phyloP scores from a whole-genome alignment of 192 early-diverging fungal genomes.

The Chytriomyces sp. region DNA sequence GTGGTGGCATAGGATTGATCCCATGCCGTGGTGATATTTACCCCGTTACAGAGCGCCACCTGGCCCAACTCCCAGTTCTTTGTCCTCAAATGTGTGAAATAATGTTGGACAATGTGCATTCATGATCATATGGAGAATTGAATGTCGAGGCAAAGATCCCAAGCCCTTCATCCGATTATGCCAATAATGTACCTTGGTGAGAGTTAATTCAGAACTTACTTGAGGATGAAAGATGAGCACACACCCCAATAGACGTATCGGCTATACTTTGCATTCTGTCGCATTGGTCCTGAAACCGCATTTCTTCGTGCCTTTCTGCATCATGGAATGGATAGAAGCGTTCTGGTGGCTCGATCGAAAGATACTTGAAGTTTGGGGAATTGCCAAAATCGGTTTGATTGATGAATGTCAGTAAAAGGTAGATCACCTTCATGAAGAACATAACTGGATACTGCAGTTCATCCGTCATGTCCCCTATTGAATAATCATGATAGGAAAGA shows the following conservation, averaged over 20 bases:
- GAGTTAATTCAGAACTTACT: no score
- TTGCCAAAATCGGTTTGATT: neutral
- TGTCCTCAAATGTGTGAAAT: no score
- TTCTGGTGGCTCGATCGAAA: neutral
- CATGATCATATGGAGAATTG: no score
- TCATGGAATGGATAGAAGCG: neutral
- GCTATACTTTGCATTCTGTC: neutral
- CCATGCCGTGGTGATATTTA: no score
- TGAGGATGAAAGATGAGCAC: no score
- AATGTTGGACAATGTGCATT: no score
- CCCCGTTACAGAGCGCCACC: no score
- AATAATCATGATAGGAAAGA: conserved; percentile 4
- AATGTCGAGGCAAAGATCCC: no score
- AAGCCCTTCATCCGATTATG: no score
- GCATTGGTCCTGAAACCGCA: conserved; percentile 9
- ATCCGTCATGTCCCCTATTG: neutral
- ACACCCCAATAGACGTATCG: neutral
- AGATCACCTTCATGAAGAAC: conserved; percentile 20
- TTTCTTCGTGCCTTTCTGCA: neutral
- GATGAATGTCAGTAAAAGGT: conserved; percentile 25
- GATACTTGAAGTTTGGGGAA: neutral
- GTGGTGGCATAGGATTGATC: no score
- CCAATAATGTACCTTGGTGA: no score
- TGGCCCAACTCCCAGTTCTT: no score
- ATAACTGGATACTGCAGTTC: neutral